Base-by-base conservation (phyloP, 306 rosid species). In the Casuarina equisetifolia region DNA sequence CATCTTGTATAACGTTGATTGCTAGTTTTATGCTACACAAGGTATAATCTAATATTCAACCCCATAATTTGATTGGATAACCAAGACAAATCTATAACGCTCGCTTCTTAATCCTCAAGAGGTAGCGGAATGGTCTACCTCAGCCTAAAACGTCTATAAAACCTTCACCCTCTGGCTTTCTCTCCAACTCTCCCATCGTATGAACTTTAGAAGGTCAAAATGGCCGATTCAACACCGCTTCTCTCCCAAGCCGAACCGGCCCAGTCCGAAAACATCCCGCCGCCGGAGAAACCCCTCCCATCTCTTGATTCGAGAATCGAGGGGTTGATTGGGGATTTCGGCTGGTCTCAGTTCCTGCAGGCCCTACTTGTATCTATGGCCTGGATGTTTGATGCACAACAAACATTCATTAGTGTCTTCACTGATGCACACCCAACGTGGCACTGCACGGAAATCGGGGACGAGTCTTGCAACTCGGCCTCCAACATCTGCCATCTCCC, bases 311-410 rank as follows among this genome's bases (percentile, higher is more conserved):
- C 90, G 5, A 79, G 83, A 6, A 79, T 90, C 9, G 92, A 91
- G 76, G 43, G 6, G 0, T 83, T 83, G 73, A 55, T 90, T 1
- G 89, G 88, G 11, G 83, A 85, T 2, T 77, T 88, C 74, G 84
- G 82, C 1, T 84, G 82, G 84, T 10, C 50, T 15, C 97, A 91
- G 20, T 76, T 88, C 79, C 58, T 90, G 38, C 91, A 88, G 82
- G 86, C 92, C 17, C 0, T 73, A 36, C 76, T 89, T 1, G 85
- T 86, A 19, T 83, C 94, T 3, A 40, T 83, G 1, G 86, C 92
- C 6, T 91, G 90, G 89, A 8, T 81, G 39, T 91, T 89, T 36
- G 91, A 91, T 39, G 92, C 89, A 0, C 94, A 89, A 63, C 94
- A 91, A 73, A 82, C 86, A 4, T 91, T 91, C 85, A 75, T 89